Conservation (phyloP, 202 grass and related monocot species). For the Carex sylvatica region DNA sequence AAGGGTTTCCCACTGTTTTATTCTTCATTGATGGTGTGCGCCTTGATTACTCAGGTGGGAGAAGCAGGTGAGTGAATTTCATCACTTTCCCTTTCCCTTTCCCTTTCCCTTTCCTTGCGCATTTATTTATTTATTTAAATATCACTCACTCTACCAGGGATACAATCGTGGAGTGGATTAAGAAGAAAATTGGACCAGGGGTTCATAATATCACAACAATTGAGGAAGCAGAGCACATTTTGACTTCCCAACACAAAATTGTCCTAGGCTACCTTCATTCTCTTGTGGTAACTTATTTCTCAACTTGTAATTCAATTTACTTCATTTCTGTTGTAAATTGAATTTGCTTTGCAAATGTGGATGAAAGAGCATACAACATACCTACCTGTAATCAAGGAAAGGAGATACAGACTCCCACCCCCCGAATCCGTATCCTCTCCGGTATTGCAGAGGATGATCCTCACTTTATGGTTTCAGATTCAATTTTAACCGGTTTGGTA, state of each 20-base stretch:
- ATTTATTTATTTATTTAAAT: too few relatives aligned
- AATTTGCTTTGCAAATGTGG: neutral
- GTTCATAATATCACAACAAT: constrained; percentile 63
- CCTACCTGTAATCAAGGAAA: neutral
- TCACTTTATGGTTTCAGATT: too few relatives aligned
- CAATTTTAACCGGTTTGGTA: too few relatives aligned
- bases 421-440: too few relatives aligned
- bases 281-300: constrained; percentile 43
- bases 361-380: neutral
- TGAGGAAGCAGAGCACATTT: constrained; percentile 60
- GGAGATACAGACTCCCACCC: too few relatives aligned
- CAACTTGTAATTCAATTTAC: constrained; percentile 23
- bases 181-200: constrained; percentile 84
- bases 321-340: neutral
- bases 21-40: constrained; percentile 89
- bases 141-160: constrained; percentile 44
- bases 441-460: too few relatives aligned
- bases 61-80: constrained; percentile 44
- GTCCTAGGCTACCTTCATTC: constrained; percentile 59
- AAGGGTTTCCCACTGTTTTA: constrained; percentile 80
- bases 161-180: constrained; percentile 75
- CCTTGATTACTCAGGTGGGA: constrained; percentile 53
- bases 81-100: too few relatives aligned
- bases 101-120: too few relatives aligned
- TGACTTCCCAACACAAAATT: constrained; percentile 54